Evolutionary conservation across 768 basidiomycete genomes (phyloP).

Genomic region (Phylloporus sp.): DNA sequence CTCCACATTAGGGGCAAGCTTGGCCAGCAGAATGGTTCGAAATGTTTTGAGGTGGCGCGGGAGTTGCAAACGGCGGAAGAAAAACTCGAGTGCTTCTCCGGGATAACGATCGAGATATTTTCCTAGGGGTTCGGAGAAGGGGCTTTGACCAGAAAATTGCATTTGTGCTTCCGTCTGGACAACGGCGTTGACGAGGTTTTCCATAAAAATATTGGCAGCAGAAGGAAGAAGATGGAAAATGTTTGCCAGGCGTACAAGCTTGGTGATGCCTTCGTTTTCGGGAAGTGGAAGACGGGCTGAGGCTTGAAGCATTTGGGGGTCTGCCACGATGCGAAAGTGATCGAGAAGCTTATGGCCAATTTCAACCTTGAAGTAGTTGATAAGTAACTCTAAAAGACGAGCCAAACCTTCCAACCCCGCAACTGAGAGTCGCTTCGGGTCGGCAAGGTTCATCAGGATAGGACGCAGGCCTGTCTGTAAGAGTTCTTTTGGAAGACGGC

Average conservation of each 20-base stretch:
- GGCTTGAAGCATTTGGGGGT: slow-evolving; percentile 76
- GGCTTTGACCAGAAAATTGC: slow-evolving; percentile 84
- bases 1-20: slow-evolving; percentile 70
- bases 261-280: slow-evolving; percentile 88
- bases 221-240: slow-evolving; percentile 96
- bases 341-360: slow-evolving; percentile 96
- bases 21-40: slow-evolving; percentile 76
- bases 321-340: slow-evolving; percentile 90
- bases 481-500: slow-evolving; percentile 89
- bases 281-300: slow-evolving; percentile 76
- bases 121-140: slow-evolving; percentile 90
- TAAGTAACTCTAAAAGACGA: slow-evolving; percentile 86
- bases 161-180: slow-evolving; percentile 91
- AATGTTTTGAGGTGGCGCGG: slow-evolving; percentile 80
- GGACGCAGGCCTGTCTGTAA: slow-evolving; percentile 93
- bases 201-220: slow-evolving; percentile 88
- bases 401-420: slow-evolving; percentile 92
- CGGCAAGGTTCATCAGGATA: slow-evolving; percentile 96
- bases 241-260: slow-evolving; percentile 92
- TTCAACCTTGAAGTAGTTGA: slow-evolving; percentile 99
- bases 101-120: slow-evolving; percentile 92
- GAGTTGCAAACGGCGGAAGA: slow-evolving; percentile 74
- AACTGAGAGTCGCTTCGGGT: slow-evolving; percentile 90
- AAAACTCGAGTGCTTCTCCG: slow-evolving; percentile 77
- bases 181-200: slow-evolving; percentile 79